Evolutionary conservation across 139 green algal genomes (phyloP), one percentile per base, ranked within the genome.

Genomic region (Trebouxia sp.): DNA sequence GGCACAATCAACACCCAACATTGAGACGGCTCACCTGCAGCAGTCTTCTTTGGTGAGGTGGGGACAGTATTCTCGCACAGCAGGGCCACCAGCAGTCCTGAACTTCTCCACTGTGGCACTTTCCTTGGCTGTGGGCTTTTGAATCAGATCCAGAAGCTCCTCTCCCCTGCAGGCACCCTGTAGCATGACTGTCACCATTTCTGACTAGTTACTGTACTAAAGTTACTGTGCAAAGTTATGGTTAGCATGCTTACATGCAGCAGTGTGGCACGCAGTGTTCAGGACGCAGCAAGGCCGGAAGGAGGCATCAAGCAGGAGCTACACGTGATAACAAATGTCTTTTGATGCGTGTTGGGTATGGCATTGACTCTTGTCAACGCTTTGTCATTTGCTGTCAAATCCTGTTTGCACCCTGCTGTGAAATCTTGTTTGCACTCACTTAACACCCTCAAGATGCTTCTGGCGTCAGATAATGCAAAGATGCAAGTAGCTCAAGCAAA

Each of bases 11-110:
- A 70, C n/a, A 3, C 1, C 58, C 12, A 7, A 45, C 20, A 14
- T 38, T 12, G 22, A 11, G 32, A 28, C 6, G 11, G 8, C 17
- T 22, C 43, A 86, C 86, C 75, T 83, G 51, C 87, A 75, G 83
- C 93, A 97, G 58, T 93, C 93, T 10, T 95, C 91, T 65, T 94
- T 95, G 7, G 93, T 97, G 39, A 96, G 88, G 75, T 91, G 66
- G 8, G 75, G 82, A 81, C 93, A 97, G 78, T 92, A 93, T 82
- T 94, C 93, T 0, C 81, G 85, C 39, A 97, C 85, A 30, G 88
- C 86, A 11, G 86, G 65, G 15, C 88, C 90, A 22, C 90, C 91
- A 39, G 86, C 90, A 51, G 89, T 94, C 42, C 89, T 87, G 86
- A 96, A 97, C 82, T 91, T 82, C 53, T 92, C 75, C 69, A 92